Evolutionary conservation across 768 basidiomycete species (phyloP).

Genomic region (Boletus huronensis): DNA sequence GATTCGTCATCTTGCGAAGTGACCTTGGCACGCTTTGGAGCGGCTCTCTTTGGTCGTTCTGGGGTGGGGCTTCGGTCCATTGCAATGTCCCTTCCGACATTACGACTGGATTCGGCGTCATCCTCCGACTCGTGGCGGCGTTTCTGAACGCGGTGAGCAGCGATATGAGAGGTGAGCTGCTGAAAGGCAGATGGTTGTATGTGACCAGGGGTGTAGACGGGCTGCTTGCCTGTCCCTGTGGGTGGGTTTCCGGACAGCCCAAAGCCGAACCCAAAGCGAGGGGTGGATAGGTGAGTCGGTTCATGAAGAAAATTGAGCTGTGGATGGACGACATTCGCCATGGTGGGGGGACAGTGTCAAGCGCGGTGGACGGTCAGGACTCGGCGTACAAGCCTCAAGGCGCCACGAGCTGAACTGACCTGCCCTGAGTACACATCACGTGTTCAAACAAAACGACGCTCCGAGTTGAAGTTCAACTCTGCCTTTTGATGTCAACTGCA

Average conservation of each 20-base stretch:
- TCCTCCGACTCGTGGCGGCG: constrained; percentile 68
- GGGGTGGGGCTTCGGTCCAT: constrained; percentile 89
- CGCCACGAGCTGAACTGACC: constrained; percentile 16
- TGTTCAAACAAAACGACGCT: constrained; percentile 20
- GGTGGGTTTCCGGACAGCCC: constrained; percentile 49
- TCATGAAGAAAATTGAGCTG: constrained; percentile 62
- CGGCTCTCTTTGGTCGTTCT: constrained; percentile 66
- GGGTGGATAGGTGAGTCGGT: constrained; percentile 55
- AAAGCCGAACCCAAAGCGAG: constrained; percentile 73
- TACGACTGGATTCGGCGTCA: constrained; percentile 44
- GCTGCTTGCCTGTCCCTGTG: constrained; percentile 45
- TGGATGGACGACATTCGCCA: constrained; percentile 71
- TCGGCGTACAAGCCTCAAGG: constrained; percentile 10
- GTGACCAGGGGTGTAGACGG: constrained; percentile 39
- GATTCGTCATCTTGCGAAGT: constrained; percentile 23
- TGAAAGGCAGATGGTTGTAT: constrained; percentile 48
- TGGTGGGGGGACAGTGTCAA: constrained; percentile 36
- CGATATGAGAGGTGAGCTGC: constrained; percentile 49
- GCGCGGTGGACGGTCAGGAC: neutral
- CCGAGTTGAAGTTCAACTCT: too few species aligned
- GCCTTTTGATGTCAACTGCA: neutral
- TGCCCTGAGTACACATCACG: constrained; percentile 37
- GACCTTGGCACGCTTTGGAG: constrained; percentile 58
- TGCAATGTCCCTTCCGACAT: constrained; percentile 50
- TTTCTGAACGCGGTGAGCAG: constrained; percentile 50